phyloP scores from a whole-genome alignment of 371 early-diverging fungal species.

The Mucor mucedo region DNA sequence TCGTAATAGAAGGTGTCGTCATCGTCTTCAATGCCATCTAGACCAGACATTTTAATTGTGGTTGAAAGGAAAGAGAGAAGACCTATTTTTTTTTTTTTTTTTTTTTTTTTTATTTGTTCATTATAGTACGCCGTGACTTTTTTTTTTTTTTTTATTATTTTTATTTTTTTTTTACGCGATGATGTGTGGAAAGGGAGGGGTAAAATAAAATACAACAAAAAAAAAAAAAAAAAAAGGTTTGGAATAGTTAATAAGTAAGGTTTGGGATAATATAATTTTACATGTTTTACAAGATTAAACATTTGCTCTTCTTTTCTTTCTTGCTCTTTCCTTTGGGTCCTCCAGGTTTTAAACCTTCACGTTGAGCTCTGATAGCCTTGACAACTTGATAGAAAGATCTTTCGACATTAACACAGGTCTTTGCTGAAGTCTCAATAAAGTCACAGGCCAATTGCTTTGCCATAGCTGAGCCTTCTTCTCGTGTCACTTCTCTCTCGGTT shows the following conservation, averaged over 20 bases:
- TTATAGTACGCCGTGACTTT: too few relatives aligned
- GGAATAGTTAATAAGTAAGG: neutral
- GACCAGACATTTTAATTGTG: neutral
- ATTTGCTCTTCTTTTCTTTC: constrained; percentile 46
- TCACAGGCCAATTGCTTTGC: constrained; percentile 69
- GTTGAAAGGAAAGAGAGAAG: neutral
- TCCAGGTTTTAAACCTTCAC: constrained; percentile 45
- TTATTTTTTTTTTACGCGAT: neutral
- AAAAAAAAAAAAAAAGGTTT: constrained; percentile 2
- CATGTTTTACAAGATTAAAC: constrained; percentile 40
- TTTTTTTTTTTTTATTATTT: too few relatives aligned
- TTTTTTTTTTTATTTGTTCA: too few relatives aligned
- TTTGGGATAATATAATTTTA: neutral
- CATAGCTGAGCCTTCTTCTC: constrained; percentile 78
- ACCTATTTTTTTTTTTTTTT: neutral
- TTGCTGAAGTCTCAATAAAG: constrained; percentile 85
- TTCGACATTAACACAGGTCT: constrained; percentile 82
- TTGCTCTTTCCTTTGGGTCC: constrained; percentile 34
- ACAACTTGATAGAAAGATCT: constrained; percentile 67
- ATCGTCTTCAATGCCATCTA: constrained; percentile 11
- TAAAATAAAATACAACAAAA: neutral
- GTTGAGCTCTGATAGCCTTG: constrained; percentile 57
- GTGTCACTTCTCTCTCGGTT: constrained; percentile 74
- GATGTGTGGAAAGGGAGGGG: neutral
- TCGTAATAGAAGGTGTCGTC: constrained; percentile 23